These are phyloP conservation scores for Cladosporium sp. DNA, from an alignment of 2,329 filamentous ascomycete genomes.

Conservation along the genomic window DNA sequence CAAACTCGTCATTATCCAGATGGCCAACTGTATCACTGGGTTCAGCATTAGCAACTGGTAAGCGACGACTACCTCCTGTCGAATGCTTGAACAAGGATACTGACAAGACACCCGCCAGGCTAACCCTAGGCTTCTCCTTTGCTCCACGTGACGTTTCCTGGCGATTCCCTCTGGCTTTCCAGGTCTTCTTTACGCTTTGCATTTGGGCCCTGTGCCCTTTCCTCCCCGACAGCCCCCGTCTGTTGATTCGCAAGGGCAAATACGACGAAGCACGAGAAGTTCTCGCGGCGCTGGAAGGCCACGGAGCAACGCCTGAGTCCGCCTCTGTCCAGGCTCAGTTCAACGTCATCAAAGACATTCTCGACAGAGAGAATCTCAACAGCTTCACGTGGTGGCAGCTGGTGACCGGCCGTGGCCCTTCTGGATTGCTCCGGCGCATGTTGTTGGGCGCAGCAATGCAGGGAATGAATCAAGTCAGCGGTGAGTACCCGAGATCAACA, in stretches of 20 bases:
- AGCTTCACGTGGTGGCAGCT: slow-evolving; percentile 42
- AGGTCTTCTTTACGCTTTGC: slow-evolving; percentile 48
- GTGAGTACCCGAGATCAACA: background rate
- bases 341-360: slow-evolving; percentile 44
- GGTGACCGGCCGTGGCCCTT: slow-evolving; percentile 25
- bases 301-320: slow-evolving; percentile 37
- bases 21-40: slow-evolving; percentile 46
- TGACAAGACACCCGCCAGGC: slow-evolving; percentile 14
- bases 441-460: slow-evolving; percentile 23
- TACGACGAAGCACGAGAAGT: slow-evolving; percentile 45
- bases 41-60: slow-evolving; percentile 45
- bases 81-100: background rate
- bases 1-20: slow-evolving; percentile 47
- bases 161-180: slow-evolving; percentile 50
- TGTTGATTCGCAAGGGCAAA: slow-evolving; percentile 48
- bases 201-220: slow-evolving; percentile 31
- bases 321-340: slow-evolving; percentile 40
- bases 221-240: slow-evolving; percentile 32
- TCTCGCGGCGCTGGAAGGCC: slow-evolving; percentile 40
- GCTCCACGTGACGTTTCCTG: slow-evolving; percentile 43
- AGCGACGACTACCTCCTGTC: background rate
- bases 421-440: slow-evolving; percentile 10
- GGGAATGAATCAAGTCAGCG: slow-evolving; percentile 20
- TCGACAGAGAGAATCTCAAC: slow-evolving; percentile 41
- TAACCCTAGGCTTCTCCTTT: slow-evolving; percentile 39